Conservation (phyloP, 352 stramenopile species). For the Pythium chondricola region DNA sequence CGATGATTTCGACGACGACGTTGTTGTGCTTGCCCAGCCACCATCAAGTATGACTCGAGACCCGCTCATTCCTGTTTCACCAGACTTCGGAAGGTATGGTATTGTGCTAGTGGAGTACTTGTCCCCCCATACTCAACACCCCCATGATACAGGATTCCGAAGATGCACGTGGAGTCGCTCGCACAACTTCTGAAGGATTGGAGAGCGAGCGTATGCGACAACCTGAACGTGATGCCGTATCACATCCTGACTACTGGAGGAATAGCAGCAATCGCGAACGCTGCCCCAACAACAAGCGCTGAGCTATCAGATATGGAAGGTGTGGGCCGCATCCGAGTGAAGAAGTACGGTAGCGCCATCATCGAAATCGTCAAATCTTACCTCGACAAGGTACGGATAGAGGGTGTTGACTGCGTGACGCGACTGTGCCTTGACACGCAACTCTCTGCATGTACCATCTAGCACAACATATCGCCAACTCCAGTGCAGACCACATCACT, state of each 20-base stretch:
- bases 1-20: slow-evolving; percentile 46
- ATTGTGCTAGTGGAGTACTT: background rate
- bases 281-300: slow-evolving; percentile 62
- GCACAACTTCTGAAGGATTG: slow-evolving; percentile 83
- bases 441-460: too few relatives aligned
- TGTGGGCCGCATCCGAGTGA: slow-evolving; percentile 73
- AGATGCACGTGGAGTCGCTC: slow-evolving; percentile 60
- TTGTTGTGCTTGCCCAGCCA: slow-evolving; percentile 36
- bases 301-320: slow-evolving; percentile 80
- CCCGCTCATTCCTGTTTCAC: slow-evolving; percentile 45
- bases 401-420: too few relatives aligned
- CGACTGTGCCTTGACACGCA: too few relatives aligned
- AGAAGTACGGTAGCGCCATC: slow-evolving; percentile 82
- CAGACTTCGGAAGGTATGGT: slow-evolving; percentile 41
- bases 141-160: slow-evolving; percentile 40
- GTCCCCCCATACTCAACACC: background rate
- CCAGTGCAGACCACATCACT: slow-evolving; percentile 8
- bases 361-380: slow-evolving; percentile 80
- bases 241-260: slow-evolving; percentile 78
- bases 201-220: slow-evolving; percentile 81
- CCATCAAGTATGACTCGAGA: slow-evolving; percentile 36
- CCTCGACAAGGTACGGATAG: slow-evolving; percentile 69
- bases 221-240: slow-evolving; percentile 83
- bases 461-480: slow-evolving; percentile 62
- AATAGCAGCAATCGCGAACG: slow-evolving; percentile 77